phyloP scores from a whole-genome alignment of 768 basidiomycete species.

The Candolleomyces efflorescens region DNA sequence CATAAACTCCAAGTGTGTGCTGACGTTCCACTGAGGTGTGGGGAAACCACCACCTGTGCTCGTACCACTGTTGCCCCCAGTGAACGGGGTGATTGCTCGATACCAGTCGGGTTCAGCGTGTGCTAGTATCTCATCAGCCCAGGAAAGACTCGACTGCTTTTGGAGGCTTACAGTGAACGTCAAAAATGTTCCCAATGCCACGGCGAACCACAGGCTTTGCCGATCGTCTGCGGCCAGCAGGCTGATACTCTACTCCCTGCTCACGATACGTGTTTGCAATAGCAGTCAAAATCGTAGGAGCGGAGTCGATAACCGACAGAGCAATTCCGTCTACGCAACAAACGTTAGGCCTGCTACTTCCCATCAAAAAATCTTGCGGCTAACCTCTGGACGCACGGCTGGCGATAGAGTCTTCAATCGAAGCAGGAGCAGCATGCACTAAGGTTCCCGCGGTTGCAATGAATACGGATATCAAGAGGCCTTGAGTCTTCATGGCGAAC shows the following conservation, averaged over 20 bases:
- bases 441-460: not conserved
- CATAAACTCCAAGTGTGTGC: conserved; percentile 27
- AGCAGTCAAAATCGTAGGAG: not conserved
- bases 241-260: not conserved
- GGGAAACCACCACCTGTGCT: conserved; percentile 1
- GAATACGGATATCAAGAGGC: not conserved
- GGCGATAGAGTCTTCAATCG: conserved; percentile 1
- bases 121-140: not conserved
- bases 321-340: conserved; percentile 7
- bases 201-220: not conserved
- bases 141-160: not conserved
- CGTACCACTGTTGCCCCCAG: conserved; percentile 23
- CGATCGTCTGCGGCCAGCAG: not conserved
- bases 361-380: not conserved
- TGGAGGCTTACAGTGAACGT: conserved; percentile 4
- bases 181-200: conserved; percentile 7
- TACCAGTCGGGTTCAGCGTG: conserved; percentile 21
- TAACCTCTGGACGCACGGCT: not conserved
- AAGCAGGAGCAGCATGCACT: conserved; percentile 1
- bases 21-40: conserved; percentile 24
- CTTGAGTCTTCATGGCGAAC: not conserved
- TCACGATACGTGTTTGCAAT: conserved; percentile 2
- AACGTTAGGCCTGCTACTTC: not conserved
- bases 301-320: conserved; percentile 4
- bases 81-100: conserved; percentile 21